phyloP scores from a whole-genome alignment of 2,329 filamentous ascomycete species.

The Trichoderma koningiopsis region DNA sequence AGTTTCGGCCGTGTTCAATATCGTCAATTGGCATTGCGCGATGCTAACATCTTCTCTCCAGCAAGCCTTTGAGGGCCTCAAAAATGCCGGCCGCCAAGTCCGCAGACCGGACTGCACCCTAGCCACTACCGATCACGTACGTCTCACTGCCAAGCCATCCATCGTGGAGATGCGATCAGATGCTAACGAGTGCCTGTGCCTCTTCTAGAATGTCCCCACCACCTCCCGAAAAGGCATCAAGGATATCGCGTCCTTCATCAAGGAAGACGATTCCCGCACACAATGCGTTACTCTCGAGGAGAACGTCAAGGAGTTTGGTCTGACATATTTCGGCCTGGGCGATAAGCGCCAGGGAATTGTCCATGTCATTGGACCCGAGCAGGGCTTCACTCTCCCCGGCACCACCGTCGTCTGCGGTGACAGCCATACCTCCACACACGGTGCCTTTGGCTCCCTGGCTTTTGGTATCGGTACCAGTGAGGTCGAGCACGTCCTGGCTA shows the following conservation, averaged over 20 bases:
- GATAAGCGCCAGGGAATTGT: conserved; percentile 98
- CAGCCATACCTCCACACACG: conserved; percentile 97
- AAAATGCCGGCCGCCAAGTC: conserved; percentile 84
- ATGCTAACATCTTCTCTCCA: conserved; percentile 39
- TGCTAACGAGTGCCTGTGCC: conserved; percentile 27
- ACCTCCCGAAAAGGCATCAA: conserved; percentile 89
- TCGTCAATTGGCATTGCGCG: not conserved
- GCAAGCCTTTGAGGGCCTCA: conserved; percentile 97
- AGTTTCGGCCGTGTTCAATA: conserved; percentile 36
- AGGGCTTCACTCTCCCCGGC: conserved; percentile 95
- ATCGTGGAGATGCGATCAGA: not conserved
- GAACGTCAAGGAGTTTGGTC: conserved; percentile 93
- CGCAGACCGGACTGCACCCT: conserved; percentile 95
- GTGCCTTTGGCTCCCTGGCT: conserved; percentile 90
- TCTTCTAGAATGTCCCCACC: conserved; percentile 82
- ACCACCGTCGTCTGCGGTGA: conserved; percentile 98
- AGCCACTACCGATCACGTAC: conserved; percentile 93
- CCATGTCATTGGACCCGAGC: conserved; percentile 96
- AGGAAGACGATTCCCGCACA: conserved; percentile 88
- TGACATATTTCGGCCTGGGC: conserved; percentile 95
- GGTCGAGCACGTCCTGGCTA: conserved; percentile 97
- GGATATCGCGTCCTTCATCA: conserved; percentile 89
- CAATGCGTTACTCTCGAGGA: conserved; percentile 97
- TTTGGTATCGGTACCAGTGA: conserved; percentile 98
- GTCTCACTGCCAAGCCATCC: conserved; percentile 37